phyloP scores from a whole-genome alignment of 352 stramenopile species.

The Blastocystis sp. region DNA sequence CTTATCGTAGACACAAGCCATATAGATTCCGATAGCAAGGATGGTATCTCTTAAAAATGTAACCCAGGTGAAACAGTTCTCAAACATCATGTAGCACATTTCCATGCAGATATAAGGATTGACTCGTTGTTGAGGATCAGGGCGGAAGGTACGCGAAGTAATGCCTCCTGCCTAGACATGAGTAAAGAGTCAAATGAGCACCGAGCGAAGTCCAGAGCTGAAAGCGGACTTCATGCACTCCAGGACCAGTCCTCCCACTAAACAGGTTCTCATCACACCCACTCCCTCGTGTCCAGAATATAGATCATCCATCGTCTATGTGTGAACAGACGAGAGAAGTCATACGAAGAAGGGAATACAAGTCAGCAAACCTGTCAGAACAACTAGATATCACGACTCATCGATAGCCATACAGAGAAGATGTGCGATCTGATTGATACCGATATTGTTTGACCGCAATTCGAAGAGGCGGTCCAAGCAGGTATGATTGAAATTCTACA shows the following conservation, averaged over 20 bases:
- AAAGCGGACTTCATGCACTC: slow-evolving; percentile 49
- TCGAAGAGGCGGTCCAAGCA: slow-evolving; percentile 2
- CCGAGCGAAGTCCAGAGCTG: slow-evolving; percentile 14
- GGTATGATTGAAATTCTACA: slow-evolving; percentile 17
- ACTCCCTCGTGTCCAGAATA: neutral
- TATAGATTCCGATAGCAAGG: slow-evolving; percentile 19
- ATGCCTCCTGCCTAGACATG: slow-evolving; percentile 1
- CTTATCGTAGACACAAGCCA: neutral
- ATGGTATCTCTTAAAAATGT: slow-evolving; percentile 26
- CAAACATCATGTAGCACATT: neutral
- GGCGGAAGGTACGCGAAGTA: neutral
- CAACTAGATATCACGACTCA: neutral
- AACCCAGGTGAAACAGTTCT: slow-evolving; percentile 37
- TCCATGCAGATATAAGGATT: slow-evolving; percentile 31
- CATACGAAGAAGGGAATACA: slow-evolving; percentile 46
- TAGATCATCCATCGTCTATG: slow-evolving; percentile 30
- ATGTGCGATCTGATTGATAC: neutral
- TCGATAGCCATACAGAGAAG: neutral
- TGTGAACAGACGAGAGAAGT: neutral
- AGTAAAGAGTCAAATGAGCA: neutral
- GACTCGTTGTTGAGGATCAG: neutral
- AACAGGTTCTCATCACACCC: neutral
- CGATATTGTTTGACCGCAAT: neutral
- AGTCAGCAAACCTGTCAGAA: neutral
- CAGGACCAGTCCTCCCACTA: neutral